Evolutionary conservation across 176 grass and related monocot species (phyloP).

Genomic region (Microstegium vimineum): DNA sequence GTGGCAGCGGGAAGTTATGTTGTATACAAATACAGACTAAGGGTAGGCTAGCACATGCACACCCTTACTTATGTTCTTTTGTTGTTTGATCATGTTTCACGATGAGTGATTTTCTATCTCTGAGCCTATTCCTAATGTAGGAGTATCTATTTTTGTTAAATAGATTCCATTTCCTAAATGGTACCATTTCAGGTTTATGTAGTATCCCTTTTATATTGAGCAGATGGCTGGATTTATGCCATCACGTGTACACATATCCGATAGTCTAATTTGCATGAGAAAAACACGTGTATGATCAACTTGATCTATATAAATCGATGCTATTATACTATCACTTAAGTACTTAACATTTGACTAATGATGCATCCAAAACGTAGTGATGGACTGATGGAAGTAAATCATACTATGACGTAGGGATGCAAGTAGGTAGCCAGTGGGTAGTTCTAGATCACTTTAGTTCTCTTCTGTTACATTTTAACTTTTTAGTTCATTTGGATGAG

Average conservation of each 20-base stretch:
- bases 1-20: constrained; percentile 49
- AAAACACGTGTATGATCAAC: not conserved
- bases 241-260: not conserved
- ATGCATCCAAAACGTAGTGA: not conserved
- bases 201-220: not conserved
- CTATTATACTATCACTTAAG: not conserved
- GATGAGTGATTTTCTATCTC: not conserved
- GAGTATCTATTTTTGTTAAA: not conserved
- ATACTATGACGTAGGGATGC: not conserved
- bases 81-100: not conserved
- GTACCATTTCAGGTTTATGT: not conserved
- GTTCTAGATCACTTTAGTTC: not conserved
- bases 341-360: not conserved
- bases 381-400: constrained; percentile 8
- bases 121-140: not conserved
- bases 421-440: no score
- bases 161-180: not conserved
- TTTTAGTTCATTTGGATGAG: not conserved
- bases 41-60: constrained; percentile 42
- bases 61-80: not conserved
- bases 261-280: not conserved
- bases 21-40: constrained; percentile 79
- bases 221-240: not conserved
- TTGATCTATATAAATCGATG: not conserved
- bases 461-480: not conserved